These are phyloP conservation scores for Moesziomyces globuligerus DNA, from an alignment of 1,284 basidiomycete species.

Conservation along the genomic window DNA sequence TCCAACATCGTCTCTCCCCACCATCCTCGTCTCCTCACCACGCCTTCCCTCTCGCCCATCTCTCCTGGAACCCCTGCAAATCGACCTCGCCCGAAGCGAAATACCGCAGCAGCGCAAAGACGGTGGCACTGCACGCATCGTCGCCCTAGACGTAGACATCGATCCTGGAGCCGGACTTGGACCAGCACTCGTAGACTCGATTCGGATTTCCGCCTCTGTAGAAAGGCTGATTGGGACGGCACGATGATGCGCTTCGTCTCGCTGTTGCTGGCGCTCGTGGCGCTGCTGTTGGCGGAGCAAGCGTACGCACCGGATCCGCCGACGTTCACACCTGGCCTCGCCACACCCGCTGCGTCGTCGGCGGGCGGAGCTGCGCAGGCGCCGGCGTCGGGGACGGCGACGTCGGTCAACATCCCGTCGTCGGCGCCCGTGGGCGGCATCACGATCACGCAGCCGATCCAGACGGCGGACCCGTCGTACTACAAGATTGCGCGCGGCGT, in stretches of 20 bases:
- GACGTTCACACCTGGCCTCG: conserved; percentile 27
- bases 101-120: too few relatives aligned
- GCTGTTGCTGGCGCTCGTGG: conserved; percentile 27
- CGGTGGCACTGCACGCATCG: too few relatives aligned
- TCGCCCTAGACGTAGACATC: too few relatives aligned
- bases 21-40: too few relatives aligned
- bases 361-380: conserved; percentile 10
- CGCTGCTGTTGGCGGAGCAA: conserved; percentile 15
- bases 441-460: conserved; percentile 61
- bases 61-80: too few relatives aligned
- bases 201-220: too few relatives aligned
- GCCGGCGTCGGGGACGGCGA: conserved; percentile 11
- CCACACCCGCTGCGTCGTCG: conserved; percentile 5
- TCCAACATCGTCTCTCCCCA: too few relatives aligned
- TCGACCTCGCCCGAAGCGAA: too few relatives aligned
- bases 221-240: not conserved
- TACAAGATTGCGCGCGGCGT: conserved; percentile 65
- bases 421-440: conserved; percentile 61
- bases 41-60: too few relatives aligned
- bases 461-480: conserved; percentile 62
- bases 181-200: too few relatives aligned
- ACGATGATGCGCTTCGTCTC: conserved; percentile 18
- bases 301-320: conserved; percentile 37
- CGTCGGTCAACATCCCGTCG: conserved; percentile 45
- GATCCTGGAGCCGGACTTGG: too few relatives aligned